Evolutionary conservation across 1,284 basidiomycete species (phyloP).

Genomic region (Cutaneotrichosporon cavernicola): DNA sequence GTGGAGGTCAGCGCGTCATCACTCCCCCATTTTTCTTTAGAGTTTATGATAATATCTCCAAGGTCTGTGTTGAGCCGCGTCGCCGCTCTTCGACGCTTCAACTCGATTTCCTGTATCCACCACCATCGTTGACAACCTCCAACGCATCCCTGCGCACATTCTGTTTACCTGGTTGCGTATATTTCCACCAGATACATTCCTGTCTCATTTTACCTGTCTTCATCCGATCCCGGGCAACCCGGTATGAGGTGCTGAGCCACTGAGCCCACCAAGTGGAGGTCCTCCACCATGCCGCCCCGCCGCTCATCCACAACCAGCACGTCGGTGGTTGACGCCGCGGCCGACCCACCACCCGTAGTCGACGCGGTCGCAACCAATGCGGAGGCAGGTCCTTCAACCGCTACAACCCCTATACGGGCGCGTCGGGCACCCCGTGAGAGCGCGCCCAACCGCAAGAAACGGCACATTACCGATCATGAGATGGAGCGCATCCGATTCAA

Average conservation of each 20-base stretch:
- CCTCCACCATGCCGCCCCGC: conserved; percentile 15
- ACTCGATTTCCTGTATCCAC: background rate
- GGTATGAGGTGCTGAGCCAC: conserved; percentile 6
- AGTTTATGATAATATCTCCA: background rate
- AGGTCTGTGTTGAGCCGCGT: background rate
- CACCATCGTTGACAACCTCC: conserved; percentile 11
- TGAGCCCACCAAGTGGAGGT: conserved; percentile 25
- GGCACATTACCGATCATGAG: conserved; percentile 30
- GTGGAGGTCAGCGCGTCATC: conserved; percentile 10
- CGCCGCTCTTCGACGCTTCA: conserved; percentile 1
- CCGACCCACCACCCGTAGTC: background rate
- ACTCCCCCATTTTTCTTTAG: conserved; percentile 4
- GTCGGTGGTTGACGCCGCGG: background rate
- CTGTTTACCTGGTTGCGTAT: too few species aligned
- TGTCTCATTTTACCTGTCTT: conserved; percentile 1
- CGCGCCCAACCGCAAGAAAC: conserved; percentile 8
- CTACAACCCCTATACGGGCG: background rate
- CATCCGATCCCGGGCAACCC: background rate
- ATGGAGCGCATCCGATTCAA: conserved; percentile 28
- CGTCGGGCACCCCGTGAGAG: background rate
- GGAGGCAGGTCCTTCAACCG: background rate
- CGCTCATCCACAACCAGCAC: background rate
- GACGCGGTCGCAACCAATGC: background rate
- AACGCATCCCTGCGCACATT: background rate
- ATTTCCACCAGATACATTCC: background rate